Evolutionary conservation across 495 filamentous ascomycete genomes (phyloP).

Genomic region (Lasiosphaeris hirsuta): DNA sequence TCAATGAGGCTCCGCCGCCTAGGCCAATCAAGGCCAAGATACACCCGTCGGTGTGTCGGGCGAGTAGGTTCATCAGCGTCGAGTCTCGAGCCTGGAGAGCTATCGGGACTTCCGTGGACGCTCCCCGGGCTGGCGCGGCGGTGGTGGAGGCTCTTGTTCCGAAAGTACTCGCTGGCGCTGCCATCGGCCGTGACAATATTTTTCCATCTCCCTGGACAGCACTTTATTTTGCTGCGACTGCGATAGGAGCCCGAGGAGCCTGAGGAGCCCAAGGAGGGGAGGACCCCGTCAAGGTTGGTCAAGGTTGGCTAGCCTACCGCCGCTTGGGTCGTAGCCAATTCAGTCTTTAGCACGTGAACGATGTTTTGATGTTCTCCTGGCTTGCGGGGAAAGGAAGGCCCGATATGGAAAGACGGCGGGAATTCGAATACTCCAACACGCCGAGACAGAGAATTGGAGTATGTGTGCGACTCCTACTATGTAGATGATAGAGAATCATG

Average conservation of each 20-base stretch:
- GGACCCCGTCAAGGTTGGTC: background rate
- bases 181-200: background rate
- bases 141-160: background rate
- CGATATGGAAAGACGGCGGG: too few species aligned
- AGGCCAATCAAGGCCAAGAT: conserved; percentile 4
- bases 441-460: too few species aligned
- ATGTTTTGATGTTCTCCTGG: too few species aligned
- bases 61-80: too few species aligned
- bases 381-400: too few species aligned
- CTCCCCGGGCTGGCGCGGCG: background rate
- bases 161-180: background rate
- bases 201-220: background rate
- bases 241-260: background rate
- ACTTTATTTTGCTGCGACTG: conserved; percentile 1
- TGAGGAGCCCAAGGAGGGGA: background rate
- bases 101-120: background rate
- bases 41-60: conserved; percentile 4
- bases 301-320: too few species aligned
- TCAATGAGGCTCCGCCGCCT: conserved; percentile 13
- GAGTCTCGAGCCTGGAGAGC: background rate
- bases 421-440: too few species aligned
- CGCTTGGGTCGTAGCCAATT: too few species aligned
- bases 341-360: too few species aligned
- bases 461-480: too few species aligned
- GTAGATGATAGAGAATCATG: too few species aligned